Conservation (phyloP, 2,329 filamentous ascomycete species). For the Leptographium radiaticola region DNA sequence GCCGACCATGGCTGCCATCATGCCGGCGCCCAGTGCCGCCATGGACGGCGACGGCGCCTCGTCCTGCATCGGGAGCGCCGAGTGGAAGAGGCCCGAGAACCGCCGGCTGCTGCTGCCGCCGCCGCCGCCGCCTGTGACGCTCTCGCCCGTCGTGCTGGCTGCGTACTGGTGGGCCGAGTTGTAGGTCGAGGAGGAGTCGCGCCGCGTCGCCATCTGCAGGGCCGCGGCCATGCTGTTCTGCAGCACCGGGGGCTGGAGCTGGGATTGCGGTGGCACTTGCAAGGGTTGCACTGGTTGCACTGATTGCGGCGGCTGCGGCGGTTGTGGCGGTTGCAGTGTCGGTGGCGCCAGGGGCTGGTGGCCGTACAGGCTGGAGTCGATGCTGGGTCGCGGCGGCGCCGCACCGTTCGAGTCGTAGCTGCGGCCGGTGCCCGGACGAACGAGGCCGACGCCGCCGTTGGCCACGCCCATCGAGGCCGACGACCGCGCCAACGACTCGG, state of each 20-base stretch:
- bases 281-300: not conserved
- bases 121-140: too few relatives aligned
- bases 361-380: constrained; percentile 13
- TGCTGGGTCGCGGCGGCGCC: constrained; percentile 11
- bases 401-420: constrained; percentile 42
- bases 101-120: constrained; percentile 24
- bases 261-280: constrained; percentile 43
- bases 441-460: constrained; percentile 13
- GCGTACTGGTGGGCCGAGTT: constrained; percentile 31
- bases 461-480: constrained; percentile 25
- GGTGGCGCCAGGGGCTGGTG: constrained; percentile 45
- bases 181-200: constrained; percentile 43
- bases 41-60: constrained; percentile 15
- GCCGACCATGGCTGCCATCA: constrained; percentile 1
- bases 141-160: constrained; percentile 21
- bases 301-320: constrained; percentile 14
- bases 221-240: constrained; percentile 22
- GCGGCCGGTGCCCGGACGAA: constrained; percentile 45
- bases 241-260: constrained; percentile 23
- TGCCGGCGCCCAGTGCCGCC: not conserved
- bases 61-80: constrained; percentile 71
- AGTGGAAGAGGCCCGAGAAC: constrained; percentile 72
- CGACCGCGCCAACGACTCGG: constrained; percentile 24
- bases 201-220: constrained; percentile 19
- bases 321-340: constrained; percentile 16